These are phyloP conservation scores for Solanum etuberosum DNA, from an alignment of 257 asterid species.

Conservation along the genomic window DNA sequence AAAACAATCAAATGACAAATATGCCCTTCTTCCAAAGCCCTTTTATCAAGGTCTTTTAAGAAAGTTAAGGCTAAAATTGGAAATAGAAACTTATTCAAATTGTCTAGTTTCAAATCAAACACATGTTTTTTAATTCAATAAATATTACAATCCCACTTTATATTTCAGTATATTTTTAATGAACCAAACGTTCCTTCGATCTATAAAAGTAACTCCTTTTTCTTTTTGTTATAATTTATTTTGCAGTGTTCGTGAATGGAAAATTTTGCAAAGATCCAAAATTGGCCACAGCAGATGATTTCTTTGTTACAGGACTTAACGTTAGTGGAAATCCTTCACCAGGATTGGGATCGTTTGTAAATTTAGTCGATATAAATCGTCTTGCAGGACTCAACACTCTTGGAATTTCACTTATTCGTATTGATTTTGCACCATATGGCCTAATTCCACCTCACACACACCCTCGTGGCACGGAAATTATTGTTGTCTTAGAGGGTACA, in stretches of 20 bases:
- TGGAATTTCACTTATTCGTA: not conserved
- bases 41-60: not conserved
- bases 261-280: slow-evolving; percentile 3
- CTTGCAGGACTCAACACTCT: not conserved
- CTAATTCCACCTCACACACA: not conserved
- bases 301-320: not conserved
- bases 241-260: slow-evolving; percentile 4
- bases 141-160: not conserved
- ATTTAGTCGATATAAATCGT: not conserved
- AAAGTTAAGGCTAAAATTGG: not conserved
- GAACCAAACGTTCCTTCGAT: not conserved
- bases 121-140: not conserved
- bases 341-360: not conserved
- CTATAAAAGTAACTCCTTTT: not conserved
- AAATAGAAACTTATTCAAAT: not conserved
- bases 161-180: not conserved
- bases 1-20: not conserved
- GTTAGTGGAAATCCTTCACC: not conserved
- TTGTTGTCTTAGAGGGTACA: not conserved
- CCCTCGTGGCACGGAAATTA: not conserved
- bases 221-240: not conserved
- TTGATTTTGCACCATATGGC: not conserved
- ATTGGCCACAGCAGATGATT: not conserved
- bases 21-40: not conserved
- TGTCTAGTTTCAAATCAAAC: not conserved